Percentiles rank a stretch among this genome's conserved stretches.
Evolutionary conservation across 139 green algal genomes (phyloP).

Genomic region (Coccomyxa sp.): DNA sequence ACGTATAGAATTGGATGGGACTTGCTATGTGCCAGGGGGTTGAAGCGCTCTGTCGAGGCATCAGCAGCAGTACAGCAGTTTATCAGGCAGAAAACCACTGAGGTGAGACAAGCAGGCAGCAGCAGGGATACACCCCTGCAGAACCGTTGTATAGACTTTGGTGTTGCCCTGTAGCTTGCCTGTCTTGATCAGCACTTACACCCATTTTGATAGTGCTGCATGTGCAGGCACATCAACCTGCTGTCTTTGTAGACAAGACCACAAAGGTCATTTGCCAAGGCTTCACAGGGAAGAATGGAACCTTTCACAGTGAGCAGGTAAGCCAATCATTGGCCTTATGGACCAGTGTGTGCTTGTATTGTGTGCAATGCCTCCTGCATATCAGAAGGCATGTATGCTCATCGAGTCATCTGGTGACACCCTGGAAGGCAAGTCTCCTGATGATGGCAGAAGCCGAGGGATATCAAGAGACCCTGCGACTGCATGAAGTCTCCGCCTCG

Average conservation of each 20-base stretch:
- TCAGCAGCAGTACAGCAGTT: neutral
- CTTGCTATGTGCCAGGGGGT: neutral
- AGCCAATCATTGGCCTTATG: neutral
- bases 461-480: too few species aligned
- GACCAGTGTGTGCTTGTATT: neutral
- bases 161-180: neutral
- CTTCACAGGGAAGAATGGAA: slow-evolving; percentile 97
- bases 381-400: neutral
- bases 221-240: slow-evolving; percentile 21
- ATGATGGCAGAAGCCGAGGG: too few species aligned
- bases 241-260: slow-evolving; percentile 96
- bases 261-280: slow-evolving; percentile 95
- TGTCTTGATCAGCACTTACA: neutral
- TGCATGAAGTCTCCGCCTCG: too few species aligned
- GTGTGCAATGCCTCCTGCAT: neutral
- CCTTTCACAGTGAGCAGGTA: slow-evolving; percentile 95
- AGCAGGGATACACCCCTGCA: neutral
- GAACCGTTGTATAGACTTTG: neutral
- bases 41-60: neutral
- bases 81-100: neutral
- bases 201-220: neutral
- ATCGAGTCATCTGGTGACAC: neutral
- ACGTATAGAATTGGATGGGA: too few species aligned
- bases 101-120: neutral
- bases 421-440: neutral